These are phyloP conservation scores for Fusarium camptoceras DNA, from an alignment of 2,329 filamentous ascomycete species.

Conservation along the genomic window DNA sequence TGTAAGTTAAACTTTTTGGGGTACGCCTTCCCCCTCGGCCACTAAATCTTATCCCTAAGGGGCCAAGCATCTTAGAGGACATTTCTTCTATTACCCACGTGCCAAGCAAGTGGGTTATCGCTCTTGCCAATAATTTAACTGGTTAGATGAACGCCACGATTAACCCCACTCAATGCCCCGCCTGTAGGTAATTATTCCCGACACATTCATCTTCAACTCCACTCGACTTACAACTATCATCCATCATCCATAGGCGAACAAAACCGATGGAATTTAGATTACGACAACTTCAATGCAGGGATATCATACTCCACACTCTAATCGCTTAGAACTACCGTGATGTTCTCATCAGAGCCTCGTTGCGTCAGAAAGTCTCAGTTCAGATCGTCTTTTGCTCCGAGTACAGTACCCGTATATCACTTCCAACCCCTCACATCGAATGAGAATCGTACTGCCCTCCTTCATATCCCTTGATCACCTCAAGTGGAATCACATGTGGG, in stretches of 20 bases:
- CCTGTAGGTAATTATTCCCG: constrained; percentile 13
- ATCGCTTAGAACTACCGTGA: background rate
- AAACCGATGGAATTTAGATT: background rate
- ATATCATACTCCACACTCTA: background rate
- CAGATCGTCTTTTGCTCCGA: background rate
- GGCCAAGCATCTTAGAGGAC: background rate
- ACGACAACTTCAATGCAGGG: background rate
- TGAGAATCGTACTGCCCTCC: constrained; percentile 32
- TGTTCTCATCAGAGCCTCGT: background rate
- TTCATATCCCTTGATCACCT: background rate
- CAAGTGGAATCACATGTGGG: background rate
- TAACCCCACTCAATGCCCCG: constrained; percentile 15
- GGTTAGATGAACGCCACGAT: constrained; percentile 10
- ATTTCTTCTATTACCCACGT: background rate
- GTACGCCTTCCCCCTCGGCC: constrained; percentile 13
- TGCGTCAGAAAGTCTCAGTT: background rate
- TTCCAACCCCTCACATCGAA: constrained; percentile 15
- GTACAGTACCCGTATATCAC: background rate
- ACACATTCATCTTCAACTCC: constrained; percentile 13
- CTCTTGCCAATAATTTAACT: background rate
- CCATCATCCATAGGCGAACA: constrained; percentile 10
- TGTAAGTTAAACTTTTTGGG: constrained; percentile 27
- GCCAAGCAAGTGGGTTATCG: background rate
- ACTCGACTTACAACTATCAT: constrained; percentile 15
- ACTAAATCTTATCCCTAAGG: constrained; percentile 35